Conservation (phyloP, 805 yeast species). For the Candida koratica region DNA sequence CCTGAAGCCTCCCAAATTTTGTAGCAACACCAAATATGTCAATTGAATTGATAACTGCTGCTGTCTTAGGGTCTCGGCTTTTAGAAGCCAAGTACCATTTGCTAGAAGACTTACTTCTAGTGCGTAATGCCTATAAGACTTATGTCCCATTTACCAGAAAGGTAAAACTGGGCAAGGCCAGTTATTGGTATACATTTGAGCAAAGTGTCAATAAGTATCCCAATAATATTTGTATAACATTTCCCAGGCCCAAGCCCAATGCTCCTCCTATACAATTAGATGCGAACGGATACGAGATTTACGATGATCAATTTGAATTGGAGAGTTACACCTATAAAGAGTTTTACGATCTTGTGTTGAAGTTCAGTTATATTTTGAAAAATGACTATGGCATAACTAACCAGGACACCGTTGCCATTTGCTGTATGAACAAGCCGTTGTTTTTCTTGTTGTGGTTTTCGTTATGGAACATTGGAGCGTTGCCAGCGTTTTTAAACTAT, state of each 20-base stretch:
- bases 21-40: constrained; percentile 5
- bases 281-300: constrained; percentile 36
- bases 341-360: constrained; percentile 59
- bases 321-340: constrained; percentile 68
- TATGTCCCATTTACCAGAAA: constrained; percentile 41
- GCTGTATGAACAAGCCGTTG: constrained; percentile 78
- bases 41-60: constrained; percentile 40
- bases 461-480: constrained; percentile 86
- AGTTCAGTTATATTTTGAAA: constrained; percentile 62
- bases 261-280: constrained; percentile 24
- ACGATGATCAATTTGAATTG: constrained; percentile 53
- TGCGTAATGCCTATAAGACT: constrained; percentile 39
- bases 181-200: constrained; percentile 71
- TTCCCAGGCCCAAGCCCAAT: constrained; percentile 45
- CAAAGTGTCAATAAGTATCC: constrained; percentile 46
- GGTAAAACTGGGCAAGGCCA: constrained; percentile 41
- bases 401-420: constrained; percentile 69
- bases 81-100: constrained; percentile 46
- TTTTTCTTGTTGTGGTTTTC: constrained; percentile 80
- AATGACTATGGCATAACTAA: constrained; percentile 59
- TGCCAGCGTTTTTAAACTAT: constrained; percentile 82
- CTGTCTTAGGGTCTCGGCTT: constrained; percentile 41
- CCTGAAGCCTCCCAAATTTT: too few relatives aligned
- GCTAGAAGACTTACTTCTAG: constrained; percentile 52
- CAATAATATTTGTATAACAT: constrained; percentile 57